A percentile compares a stretch with the other conserved stretches of the same genome.
These are phyloP conservation scores for Oxyria digyna DNA, from an alignment of 148 eudicot genomes.

Conservation along the genomic window DNA sequence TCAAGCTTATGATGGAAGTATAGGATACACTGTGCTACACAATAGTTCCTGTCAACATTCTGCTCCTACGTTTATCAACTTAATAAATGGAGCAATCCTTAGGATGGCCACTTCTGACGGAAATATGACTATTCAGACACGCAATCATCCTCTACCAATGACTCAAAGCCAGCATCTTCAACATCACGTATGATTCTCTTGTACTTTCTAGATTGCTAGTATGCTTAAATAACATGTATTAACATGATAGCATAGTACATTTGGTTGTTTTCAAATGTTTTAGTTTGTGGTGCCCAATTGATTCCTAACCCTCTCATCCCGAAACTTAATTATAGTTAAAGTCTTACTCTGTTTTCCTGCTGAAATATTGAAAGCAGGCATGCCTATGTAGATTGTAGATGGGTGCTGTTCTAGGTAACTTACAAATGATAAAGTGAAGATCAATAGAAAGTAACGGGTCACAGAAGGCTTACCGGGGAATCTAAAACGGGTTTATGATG, in stretches of 20 bases:
- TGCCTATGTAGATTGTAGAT: background rate
- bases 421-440: background rate
- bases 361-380: background rate
- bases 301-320: background rate
- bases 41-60: conserved; percentile 98
- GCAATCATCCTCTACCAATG: conserved; percentile 87
- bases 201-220: background rate
- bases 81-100: conserved; percentile 90
- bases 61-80: conserved; percentile 81
- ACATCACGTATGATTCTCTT: conserved; percentile 56
- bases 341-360: background rate
- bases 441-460: background rate
- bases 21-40: conserved; percentile 84
- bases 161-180: conserved; percentile 90
- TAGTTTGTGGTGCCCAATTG: background rate
- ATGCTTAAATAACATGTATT: background rate
- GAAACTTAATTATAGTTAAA: background rate
- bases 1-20: conserved; percentile 55
- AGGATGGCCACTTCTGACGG: conserved; percentile 60
- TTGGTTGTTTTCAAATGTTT: background rate
- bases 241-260: background rate
- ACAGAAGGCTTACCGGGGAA: background rate
- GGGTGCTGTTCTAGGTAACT: background rate
- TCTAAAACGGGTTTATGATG: background rate
- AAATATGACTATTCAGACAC: conserved; percentile 87